Base-by-base conservation (phyloP, 2,329 filamentous ascomycete species). In the Penicillium sumatraense region DNA sequence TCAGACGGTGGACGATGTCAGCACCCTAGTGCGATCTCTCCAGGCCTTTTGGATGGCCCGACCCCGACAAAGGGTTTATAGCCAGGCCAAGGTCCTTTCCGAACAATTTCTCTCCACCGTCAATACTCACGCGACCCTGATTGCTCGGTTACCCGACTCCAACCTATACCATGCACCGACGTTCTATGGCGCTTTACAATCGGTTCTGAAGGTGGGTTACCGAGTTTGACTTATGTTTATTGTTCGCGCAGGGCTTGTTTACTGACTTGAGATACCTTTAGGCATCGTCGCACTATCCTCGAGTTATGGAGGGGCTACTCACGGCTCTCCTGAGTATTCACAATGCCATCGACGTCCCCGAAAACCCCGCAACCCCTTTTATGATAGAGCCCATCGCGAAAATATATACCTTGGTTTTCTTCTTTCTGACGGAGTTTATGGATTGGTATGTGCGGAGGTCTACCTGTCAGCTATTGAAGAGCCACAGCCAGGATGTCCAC, bases 381-480 rank as follows among this genome's bases (percentile, higher is more conserved):
- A 56, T 57, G 11, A 62, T 63, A 5, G 49, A 64, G 20, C 49
- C 60, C 9, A 62, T 72, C 24, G 66, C 68, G 7, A 66, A 60
- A 20, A 64, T 74, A 23, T 75, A 75, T 56, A 62, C 71, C 5
- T 58, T 72, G 36, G 63, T 68, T 3, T 75, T 75, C 31, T 69
- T 75, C 53, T 68, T 73, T 21, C 57, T 75, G 3, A 67, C 68
- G 18, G 71, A 75, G 49, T 65, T 74, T 41, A 74, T 75, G 65
- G 68, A 74, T 53, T 74, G 71, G 67, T 75, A 74, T 62, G 62
- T 70, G 26, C 55, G 70, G 41, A 61, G 65, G 53, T 68, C 67
- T 11, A 72, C 63, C 11, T 75, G 73, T 45, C 70, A 71, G 24
- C 51, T 74, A 7, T 53, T 75, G 41, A 67, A 68, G 26, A 73